Conservation (phyloP, 2,329 filamentous ascomycete species). For the Byssochlamys sp. region DNA sequence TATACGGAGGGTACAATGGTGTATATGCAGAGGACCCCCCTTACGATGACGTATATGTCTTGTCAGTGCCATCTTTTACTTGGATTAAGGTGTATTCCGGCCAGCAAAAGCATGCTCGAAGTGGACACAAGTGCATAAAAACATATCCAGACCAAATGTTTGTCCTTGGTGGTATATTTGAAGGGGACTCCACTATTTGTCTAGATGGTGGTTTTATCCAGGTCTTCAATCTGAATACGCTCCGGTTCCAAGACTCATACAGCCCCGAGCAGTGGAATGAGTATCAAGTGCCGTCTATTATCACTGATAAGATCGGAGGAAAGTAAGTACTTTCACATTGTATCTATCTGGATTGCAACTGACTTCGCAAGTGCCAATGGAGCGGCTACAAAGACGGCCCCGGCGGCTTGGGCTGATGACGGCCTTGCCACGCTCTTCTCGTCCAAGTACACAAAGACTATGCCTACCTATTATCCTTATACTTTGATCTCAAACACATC, state of each 20-base stretch:
- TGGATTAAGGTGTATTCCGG: conserved; percentile 21
- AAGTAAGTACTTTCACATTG: conserved; percentile 14
- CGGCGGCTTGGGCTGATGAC: conserved; percentile 38
- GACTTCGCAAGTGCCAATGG: conserved; percentile 19
- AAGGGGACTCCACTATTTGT: conserved; percentile 27
- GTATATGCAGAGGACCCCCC: conserved; percentile 9
- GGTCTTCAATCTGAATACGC: conserved; percentile 32
- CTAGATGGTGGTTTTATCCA: conserved; percentile 46
- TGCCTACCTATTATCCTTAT: conserved; percentile 55
- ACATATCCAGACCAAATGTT: conserved; percentile 43
- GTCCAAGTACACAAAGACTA: conserved; percentile 45
- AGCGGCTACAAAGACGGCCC: conserved; percentile 18
- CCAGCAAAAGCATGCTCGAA: conserved; percentile 13
- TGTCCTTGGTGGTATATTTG: conserved; percentile 25
- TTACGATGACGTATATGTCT: conserved; percentile 24
- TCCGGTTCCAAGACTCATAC: conserved; percentile 22
- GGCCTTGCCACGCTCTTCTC: conserved; percentile 47
- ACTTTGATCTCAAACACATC: neutral
- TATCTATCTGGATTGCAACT: conserved; percentile 4
- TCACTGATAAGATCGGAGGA: conserved; percentile 26
- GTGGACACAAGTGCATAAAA: conserved; percentile 24
- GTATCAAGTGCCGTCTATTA: conserved; percentile 20
- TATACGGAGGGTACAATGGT: conserved; percentile 27
- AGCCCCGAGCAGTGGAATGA: conserved; percentile 21
- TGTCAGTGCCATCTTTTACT: conserved; percentile 26